Percentiles rank a stretch among this genome's conserved stretches.
phyloP scores from a whole-genome alignment of 352 stramenopile genomes.

The Phytophthora tubulina region DNA sequence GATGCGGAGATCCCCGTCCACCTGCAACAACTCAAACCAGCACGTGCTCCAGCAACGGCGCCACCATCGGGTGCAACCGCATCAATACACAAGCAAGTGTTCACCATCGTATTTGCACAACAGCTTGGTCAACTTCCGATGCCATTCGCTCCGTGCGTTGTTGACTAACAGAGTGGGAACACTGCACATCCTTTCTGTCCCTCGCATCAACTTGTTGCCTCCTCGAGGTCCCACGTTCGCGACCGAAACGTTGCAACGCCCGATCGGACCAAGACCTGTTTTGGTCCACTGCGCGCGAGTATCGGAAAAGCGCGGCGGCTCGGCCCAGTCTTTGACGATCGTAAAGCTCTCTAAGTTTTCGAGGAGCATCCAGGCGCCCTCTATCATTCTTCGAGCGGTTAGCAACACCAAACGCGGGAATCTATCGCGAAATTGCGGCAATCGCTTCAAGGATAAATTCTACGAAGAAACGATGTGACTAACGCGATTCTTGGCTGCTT shows the following conservation, averaged over 20 bases:
- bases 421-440: conserved; percentile 14
- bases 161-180: conserved; percentile 32
- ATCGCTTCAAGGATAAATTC: conserved; percentile 31
- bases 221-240: conserved; percentile 29
- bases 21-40: conserved; percentile 24
- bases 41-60: conserved; percentile 11
- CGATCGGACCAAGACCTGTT: conserved; percentile 19
- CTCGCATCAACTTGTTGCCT: conserved; percentile 31
- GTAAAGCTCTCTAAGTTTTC: conserved; percentile 26
- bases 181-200: conserved; percentile 36
- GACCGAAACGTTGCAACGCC: conserved; percentile 7
- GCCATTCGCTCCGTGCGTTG: conserved; percentile 25
- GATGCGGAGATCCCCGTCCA: conserved; percentile 36
- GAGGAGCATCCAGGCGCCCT: conserved; percentile 6
- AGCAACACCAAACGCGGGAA: conserved; percentile 35
- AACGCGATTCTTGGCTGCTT: conserved; percentile 29
- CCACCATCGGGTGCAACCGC: conserved; percentile 13
- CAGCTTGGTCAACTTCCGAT: conserved; percentile 43
- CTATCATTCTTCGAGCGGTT: conserved; percentile 21
- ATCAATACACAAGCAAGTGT: conserved; percentile 20
- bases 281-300: conserved; percentile 28
- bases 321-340: conserved; percentile 26
- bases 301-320: conserved; percentile 36
- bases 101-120: conserved; percentile 31
- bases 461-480: conserved; percentile 25